These are phyloP conservation scores for Termitomyces sp. DNA, from an alignment of 768 basidiomycete species.

Conservation along the genomic window DNA sequence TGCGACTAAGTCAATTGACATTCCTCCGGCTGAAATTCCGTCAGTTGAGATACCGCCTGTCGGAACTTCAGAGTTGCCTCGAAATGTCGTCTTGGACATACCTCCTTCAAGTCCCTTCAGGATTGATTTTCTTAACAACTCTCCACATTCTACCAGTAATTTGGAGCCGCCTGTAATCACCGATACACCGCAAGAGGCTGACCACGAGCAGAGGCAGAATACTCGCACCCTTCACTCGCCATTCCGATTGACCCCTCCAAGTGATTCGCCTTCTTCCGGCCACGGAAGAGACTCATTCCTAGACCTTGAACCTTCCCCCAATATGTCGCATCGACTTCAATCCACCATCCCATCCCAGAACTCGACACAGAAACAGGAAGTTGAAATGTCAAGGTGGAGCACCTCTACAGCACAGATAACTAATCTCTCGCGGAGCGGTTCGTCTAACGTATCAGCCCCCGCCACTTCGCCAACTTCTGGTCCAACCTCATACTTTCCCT, in stretches of 20 bases:
- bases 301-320: slow-evolving; percentile 30
- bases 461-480: slow-evolving; percentile 13
- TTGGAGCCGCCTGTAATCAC: slow-evolving; percentile 5
- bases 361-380: slow-evolving; percentile 2
- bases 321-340: slow-evolving; percentile 19
- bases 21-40: slow-evolving; percentile 4
- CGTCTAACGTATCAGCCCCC: slow-evolving; percentile 8
- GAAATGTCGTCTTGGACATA: neutral
- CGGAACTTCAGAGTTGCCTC: slow-evolving; percentile 4
- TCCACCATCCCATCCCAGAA: slow-evolving; percentile 14
- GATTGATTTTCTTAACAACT: slow-evolving; percentile 4
- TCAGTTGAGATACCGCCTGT: slow-evolving; percentile 1
- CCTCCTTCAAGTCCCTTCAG: slow-evolving; percentile 9
- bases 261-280: slow-evolving; percentile 12
- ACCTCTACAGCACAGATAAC: slow-evolving; percentile 16
- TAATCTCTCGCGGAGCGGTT: slow-evolving; percentile 7
- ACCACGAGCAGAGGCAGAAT: slow-evolving; percentile 16
- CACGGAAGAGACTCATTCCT: slow-evolving; percentile 27
- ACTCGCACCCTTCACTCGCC: slow-evolving; percentile 6
- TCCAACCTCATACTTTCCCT: slow-evolving; percentile 32
- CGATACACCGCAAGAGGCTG: slow-evolving; percentile 7
- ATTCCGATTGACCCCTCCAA: slow-evolving; percentile 24
- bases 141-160: slow-evolving; percentile 5
- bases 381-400: slow-evolving; percentile 34
- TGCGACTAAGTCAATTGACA: slow-evolving; percentile 3